Evolutionary conservation across 331 rosid species (phyloP).

Genomic region (Phaseolus coccineus): DNA sequence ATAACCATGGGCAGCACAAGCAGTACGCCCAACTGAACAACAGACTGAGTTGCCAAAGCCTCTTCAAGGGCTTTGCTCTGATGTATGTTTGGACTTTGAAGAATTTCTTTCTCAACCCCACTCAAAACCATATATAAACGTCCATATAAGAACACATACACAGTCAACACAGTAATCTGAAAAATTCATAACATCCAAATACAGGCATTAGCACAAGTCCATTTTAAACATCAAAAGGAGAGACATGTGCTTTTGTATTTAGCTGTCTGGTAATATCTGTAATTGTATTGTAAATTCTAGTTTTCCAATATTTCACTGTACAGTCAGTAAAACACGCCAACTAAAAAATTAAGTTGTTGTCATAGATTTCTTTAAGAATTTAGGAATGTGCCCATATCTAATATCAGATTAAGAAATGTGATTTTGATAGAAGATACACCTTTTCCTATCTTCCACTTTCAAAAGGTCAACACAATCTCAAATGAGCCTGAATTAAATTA

Average conservation of each 20-base stretch:
- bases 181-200: conserved; percentile 44
- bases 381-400: not conserved
- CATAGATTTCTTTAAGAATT: not conserved
- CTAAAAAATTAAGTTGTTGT: conserved; percentile 14
- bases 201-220: conserved; percentile 22
- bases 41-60: conserved; percentile 92
- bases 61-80: conserved; percentile 80
- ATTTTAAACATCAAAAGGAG: conserved; percentile 23
- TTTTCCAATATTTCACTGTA: not conserved
- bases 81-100: conserved; percentile 62
- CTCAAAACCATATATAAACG: conserved; percentile 95
- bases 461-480: not conserved
- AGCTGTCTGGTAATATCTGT: not conserved
- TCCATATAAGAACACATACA: conserved; percentile 87
- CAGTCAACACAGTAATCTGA: conserved; percentile 88
- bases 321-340: conserved; percentile 15
- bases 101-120: conserved; percentile 82
- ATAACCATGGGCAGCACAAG: conserved; percentile 94
- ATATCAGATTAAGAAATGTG: conserved; percentile 8
- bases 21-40: conserved; percentile 89
- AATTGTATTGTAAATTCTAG: not conserved
- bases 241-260: not conserved
- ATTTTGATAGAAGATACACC: conserved; percentile 27
- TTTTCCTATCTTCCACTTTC: conserved; percentile 17
- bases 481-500: conserved; percentile 7